A percentile compares a stretch with the other conserved stretches of the same genome.
These are phyloP conservation scores for Fistulinella cinereoalba DNA, from an alignment of 1,284 basidiomycete genomes.

Conservation along the genomic window DNA sequence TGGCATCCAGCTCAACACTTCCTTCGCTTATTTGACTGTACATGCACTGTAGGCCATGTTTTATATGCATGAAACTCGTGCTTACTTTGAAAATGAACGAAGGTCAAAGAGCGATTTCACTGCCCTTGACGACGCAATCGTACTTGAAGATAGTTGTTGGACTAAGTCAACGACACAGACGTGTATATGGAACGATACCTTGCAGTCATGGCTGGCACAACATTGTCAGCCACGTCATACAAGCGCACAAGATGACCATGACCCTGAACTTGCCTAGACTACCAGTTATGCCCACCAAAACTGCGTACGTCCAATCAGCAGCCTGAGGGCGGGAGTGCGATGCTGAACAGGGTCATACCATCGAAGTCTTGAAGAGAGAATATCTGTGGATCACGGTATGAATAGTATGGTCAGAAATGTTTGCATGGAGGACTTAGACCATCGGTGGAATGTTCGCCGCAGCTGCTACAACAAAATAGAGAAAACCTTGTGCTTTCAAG, in stretches of 20 bases:
- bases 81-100: not conserved
- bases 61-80: no score
- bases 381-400: not conserved
- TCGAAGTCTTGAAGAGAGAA: not conserved
- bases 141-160: not conserved
- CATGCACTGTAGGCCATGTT: no score
- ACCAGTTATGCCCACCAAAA: not conserved
- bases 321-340: no score
- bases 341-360: no score
- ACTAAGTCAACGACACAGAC: not conserved
- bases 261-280: conserved; percentile 4
- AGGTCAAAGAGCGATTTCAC: conserved; percentile 17
- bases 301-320: conserved; percentile 6
- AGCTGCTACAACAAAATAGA: conserved; percentile 17
- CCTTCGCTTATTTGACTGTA: no score
- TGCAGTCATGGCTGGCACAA: conserved; percentile 6
- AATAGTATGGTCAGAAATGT: not conserved
- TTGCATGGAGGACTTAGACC: conserved; percentile 5
- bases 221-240: not conserved
- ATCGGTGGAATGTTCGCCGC: conserved; percentile 14
- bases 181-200: no score
- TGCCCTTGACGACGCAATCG: conserved; percentile 14
- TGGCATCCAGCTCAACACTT: no score
- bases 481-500: conserved; percentile 17
- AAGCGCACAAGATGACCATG: not conserved